Evolutionary conservation across 129 eudicot genomes (phyloP), one percentile per base, ranked within the genome.

Genomic region (Flaveria bidentis): DNA sequence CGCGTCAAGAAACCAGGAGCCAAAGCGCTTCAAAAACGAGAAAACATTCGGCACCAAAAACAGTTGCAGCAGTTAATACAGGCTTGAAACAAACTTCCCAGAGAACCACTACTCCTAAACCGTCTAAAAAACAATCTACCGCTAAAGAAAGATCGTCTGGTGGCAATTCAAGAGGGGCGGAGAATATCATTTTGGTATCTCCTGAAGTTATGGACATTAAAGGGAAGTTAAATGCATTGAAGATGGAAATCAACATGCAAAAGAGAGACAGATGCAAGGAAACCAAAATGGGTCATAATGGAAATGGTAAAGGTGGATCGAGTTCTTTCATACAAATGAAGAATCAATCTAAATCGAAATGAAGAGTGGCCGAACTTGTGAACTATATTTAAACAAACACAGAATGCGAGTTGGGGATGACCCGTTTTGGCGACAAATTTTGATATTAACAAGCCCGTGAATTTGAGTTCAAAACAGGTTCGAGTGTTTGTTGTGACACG

Each of bases 121-220:
- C 22, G 1, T 63, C 52, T 42, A 67, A 23, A 74, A 69, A 28
- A 33, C 75, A 80, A 55, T 30, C 75, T 45, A 55, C 69, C 42
- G 71, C 5, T 56, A 55, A 55, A 55, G 75, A 14, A 67, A 77
- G 44, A 56, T 15, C 46, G 8, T 41, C 65, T 30, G 2, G 69
- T 16, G 33, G 69, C 69, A 30, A 0, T 50, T 72, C 74, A 64
- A 73, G 22, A 33, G 69, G 46, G 16, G 69, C 22, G 1, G 22
- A 56, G 30, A 74, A 60, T 67, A 23, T 80, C 8, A 18, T 56
- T 67, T 26, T 67, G n/a, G 70, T 67, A 26, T 80, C 84, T 56
- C 76, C 80, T 66, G 80, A 80, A 80, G 64, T 80, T 74, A 16
- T 80, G 71, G 84, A 80, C 75, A 55, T 80, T 14, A 80, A 80